These are phyloP conservation scores for Parsonsia alboflavescens DNA, from an alignment of 257 asterid genomes.

Conservation along the genomic window DNA sequence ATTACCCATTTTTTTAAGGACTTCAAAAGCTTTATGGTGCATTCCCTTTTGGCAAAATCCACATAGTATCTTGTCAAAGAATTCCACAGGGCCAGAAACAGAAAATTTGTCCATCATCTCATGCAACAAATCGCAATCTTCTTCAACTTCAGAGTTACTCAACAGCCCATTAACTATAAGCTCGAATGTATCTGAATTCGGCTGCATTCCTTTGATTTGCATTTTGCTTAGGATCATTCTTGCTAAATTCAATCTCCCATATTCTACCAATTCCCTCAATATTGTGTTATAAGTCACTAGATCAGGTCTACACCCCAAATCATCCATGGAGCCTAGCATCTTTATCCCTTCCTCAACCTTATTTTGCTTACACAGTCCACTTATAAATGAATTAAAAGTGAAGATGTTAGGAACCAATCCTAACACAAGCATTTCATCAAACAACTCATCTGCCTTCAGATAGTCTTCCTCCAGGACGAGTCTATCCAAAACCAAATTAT, in stretches of 20 bases:
- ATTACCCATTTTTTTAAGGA: conserved; percentile 24
- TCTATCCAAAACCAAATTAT: conserved; percentile 55
- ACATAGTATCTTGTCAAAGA: conserved; percentile 29
- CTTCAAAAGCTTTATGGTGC: conserved; percentile 26
- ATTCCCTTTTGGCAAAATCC: conserved; percentile 31
- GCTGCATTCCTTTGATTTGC: conserved; percentile 30
- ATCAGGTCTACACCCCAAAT: conserved; percentile 57
- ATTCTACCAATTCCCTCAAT: conserved; percentile 29
- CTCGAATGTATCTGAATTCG: conserved; percentile 31
- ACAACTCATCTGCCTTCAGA: conserved; percentile 49
- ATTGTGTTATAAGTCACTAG: conserved; percentile 35
- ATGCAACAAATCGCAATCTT: conserved; percentile 30
- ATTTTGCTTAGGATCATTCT: conserved; percentile 34
- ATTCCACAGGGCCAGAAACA: conserved; percentile 19
- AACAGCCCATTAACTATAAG: conserved; percentile 26
- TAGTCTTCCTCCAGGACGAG: conserved; percentile 37
- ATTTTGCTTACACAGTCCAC: conserved; percentile 52
- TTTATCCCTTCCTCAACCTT: conserved; percentile 49
- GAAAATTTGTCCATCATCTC: conserved; percentile 30
- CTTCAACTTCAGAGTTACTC: conserved; percentile 28
- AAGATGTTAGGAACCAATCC: conserved; percentile 57
- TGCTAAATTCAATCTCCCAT: conserved; percentile 32
- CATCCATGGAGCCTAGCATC: conserved; percentile 50
- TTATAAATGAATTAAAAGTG: conserved; percentile 56
- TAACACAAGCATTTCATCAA: conserved; percentile 71